Evolutionary conservation across 2,329 filamentous ascomycete genomes (phyloP).

Genomic region (Leptographium lundbergii): DNA sequence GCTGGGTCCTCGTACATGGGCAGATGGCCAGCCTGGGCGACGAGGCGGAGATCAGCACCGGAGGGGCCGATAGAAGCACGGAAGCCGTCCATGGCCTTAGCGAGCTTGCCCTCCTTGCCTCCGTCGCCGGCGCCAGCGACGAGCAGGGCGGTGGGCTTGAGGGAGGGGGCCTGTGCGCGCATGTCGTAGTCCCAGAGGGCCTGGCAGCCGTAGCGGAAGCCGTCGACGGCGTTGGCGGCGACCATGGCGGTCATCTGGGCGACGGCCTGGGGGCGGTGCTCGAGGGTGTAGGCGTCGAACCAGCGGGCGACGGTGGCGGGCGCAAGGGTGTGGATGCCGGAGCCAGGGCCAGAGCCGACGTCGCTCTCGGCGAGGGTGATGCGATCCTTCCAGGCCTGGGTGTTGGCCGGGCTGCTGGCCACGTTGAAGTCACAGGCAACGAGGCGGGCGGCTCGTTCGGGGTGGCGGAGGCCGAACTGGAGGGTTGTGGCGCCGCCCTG

Average conservation of each 20-base stretch:
- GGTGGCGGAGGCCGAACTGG: slow-evolving; percentile 56
- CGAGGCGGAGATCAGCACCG: slow-evolving; percentile 47
- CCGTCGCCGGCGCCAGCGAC: slow-evolving; percentile 58
- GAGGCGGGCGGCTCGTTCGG: slow-evolving; percentile 60
- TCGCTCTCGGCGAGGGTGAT: slow-evolving; percentile 55
- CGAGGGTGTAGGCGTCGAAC: slow-evolving; percentile 52
- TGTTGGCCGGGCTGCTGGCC: slow-evolving; percentile 59
- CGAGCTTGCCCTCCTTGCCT: slow-evolving; percentile 50
- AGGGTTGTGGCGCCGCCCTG: slow-evolving; percentile 71
- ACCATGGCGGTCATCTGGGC: slow-evolving; percentile 57
- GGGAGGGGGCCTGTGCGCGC: slow-evolving; percentile 38
- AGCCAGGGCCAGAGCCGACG: slow-evolving; percentile 27
- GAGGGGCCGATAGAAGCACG: slow-evolving; percentile 39
- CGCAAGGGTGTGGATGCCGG: slow-evolving; percentile 48
- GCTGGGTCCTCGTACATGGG: slow-evolving; percentile 65
- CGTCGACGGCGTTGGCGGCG: slow-evolving; percentile 52
- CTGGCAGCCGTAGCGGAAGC: slow-evolving; percentile 55
- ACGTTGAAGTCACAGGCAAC: slow-evolving; percentile 71
- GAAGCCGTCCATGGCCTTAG: slow-evolving; percentile 70
- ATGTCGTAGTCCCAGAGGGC: slow-evolving; percentile 64
- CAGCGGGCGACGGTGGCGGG: slow-evolving; percentile 60
- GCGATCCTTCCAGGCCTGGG: slow-evolving; percentile 66
- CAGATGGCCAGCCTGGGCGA: slow-evolving; percentile 64
- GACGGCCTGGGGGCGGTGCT: slow-evolving; percentile 31
- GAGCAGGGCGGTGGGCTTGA: slow-evolving; percentile 49